phyloP scores from a whole-genome alignment of 176 grass and related monocot species.

The Lolium perenne region DNA sequence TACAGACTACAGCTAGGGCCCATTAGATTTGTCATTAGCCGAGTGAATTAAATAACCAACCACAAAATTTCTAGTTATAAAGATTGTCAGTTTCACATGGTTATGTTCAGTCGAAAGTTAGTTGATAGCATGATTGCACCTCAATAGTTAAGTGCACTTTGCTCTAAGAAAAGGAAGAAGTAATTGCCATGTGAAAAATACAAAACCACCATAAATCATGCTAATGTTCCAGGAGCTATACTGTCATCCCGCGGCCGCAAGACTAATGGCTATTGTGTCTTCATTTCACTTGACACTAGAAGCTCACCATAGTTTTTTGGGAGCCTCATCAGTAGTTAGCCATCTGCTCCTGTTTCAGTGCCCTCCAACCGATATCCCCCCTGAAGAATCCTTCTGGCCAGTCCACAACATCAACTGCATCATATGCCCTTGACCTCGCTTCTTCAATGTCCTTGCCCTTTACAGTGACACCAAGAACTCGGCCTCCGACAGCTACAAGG shows the following conservation, averaged over 20 bases:
- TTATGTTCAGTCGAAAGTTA: not conserved
- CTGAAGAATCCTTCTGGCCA: slow-evolving; percentile 87
- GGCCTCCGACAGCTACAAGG: slow-evolving; percentile 62
- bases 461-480: slow-evolving; percentile 72
- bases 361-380: slow-evolving; percentile 85
- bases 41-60: not conserved
- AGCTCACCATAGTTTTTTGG: not conserved
- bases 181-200: not conserved
- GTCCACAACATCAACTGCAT: slow-evolving; percentile 58
- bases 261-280: not conserved
- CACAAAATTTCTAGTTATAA: not conserved
- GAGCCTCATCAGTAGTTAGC: slow-evolving; percentile 20
- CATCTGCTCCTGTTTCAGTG: slow-evolving; percentile 47
- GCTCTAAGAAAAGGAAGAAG: not conserved
- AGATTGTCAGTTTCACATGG: not conserved
- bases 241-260: not conserved
- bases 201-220: not conserved
- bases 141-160: not conserved
- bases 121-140: not conserved
- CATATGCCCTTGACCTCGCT: slow-evolving; percentile 67
- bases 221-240: not conserved
- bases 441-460: slow-evolving; percentile 80
- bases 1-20: not conserved
- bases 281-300: slow-evolving; percentile 27
- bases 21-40: not conserved